Evolutionary conservation across 164 flowering plant genomes (phyloP).

Genomic region (Hamamelis virginiana): DNA sequence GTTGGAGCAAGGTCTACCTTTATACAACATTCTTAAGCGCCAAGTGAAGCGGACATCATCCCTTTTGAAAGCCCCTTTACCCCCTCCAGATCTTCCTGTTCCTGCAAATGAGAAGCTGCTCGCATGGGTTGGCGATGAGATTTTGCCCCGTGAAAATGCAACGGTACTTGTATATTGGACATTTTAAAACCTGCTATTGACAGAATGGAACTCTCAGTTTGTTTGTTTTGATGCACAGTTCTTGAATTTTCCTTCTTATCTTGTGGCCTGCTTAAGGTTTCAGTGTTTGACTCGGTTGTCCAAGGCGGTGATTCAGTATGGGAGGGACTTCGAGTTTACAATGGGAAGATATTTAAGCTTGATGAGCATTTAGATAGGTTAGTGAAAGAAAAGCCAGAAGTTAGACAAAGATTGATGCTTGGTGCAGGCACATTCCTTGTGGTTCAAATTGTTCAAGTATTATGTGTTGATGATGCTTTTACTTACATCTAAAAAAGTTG

Average conservation of each 20-base stretch:
- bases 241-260: background rate
- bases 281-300: slow-evolving; percentile 92
- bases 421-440: background rate
- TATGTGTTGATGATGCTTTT: background rate
- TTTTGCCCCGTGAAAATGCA: slow-evolving; percentile 88
- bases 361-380: slow-evolving; percentile 93
- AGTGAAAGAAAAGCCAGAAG: slow-evolving; percentile 17
- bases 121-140: slow-evolving; percentile 84
- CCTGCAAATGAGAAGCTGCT: slow-evolving; percentile 86
- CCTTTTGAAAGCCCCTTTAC: slow-evolving; percentile 36
- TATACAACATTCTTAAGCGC: slow-evolving; percentile 74
- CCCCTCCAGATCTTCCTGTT: slow-evolving; percentile 76
- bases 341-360: slow-evolving; percentile 84
- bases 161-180: slow-evolving; percentile 50
- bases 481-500: background rate
- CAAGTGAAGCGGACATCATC: slow-evolving; percentile 34
- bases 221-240: background rate
- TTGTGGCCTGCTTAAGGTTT: slow-evolving; percentile 54
- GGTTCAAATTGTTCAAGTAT: background rate
- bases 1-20: slow-evolving; percentile 82
- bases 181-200: background rate
- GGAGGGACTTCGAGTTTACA: slow-evolving; percentile 94
- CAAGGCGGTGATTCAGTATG: slow-evolving; percentile 99
- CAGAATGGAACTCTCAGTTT: background rate
- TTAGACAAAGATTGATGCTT: background rate